Conservation (phyloP, 2,329 filamentous ascomycete species). For the Ophiostoma montium region DNA sequence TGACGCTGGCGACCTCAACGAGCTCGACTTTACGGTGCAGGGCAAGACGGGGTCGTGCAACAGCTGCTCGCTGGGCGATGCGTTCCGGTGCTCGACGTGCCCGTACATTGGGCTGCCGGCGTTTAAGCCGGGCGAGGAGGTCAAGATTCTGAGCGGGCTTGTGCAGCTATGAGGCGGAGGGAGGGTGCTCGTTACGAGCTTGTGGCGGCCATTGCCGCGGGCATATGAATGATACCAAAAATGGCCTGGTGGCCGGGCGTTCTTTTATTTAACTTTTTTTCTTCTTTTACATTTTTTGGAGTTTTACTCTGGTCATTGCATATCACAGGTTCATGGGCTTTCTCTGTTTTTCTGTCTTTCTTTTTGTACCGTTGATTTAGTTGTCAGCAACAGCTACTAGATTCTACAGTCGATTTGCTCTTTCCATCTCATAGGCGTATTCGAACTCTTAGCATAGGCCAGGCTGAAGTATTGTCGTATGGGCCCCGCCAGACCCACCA, state of each 20-base stretch:
- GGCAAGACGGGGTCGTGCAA: slow-evolving; percentile 84
- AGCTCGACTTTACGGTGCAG: slow-evolving; percentile 94
- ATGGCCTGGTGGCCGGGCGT: background rate
- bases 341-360: background rate
- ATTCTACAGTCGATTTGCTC: too few relatives aligned
- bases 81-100: slow-evolving; percentile 58
- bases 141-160: slow-evolving; percentile 72
- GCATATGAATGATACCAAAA: slow-evolving; percentile 1
- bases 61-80: slow-evolving; percentile 87
- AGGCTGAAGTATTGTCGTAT: background rate
- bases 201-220: background rate
- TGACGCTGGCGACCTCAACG: slow-evolving; percentile 62
- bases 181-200: background rate
- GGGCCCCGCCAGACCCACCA: background rate
- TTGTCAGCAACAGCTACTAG: background rate
- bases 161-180: slow-evolving; percentile 50
- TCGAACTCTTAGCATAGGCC: too few relatives aligned
- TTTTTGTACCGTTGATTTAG: background rate
- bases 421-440: too few relatives aligned
- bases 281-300: too few relatives aligned
- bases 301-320: too few relatives aligned
- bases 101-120: slow-evolving; percentile 87
- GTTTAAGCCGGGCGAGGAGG: slow-evolving; percentile 95
- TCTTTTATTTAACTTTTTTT: too few relatives aligned
- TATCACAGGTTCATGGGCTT: too few relatives aligned